Conservation (phyloP, 306 rosid genomes). For the Rosa lucieae region DNA sequence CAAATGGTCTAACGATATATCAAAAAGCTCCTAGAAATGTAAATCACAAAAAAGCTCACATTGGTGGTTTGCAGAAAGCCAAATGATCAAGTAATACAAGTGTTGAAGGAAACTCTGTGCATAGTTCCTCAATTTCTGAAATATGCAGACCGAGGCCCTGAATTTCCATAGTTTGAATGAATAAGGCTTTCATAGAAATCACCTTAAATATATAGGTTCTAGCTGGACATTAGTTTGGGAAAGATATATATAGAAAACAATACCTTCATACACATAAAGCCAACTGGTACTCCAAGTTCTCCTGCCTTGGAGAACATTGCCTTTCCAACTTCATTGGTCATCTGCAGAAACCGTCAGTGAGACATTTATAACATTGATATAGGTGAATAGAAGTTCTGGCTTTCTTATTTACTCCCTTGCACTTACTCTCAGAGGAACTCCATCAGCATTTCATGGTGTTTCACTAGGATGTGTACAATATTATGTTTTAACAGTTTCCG, state of each 20-base stretch:
- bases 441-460: neutral
- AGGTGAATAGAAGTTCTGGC: neutral
- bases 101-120: constrained; percentile 80
- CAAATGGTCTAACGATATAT: neutral
- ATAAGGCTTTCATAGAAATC: neutral
- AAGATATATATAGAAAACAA: neutral
- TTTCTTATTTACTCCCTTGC: neutral
- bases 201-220: neutral
- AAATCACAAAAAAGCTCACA: constrained; percentile 40
- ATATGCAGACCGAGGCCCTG: constrained; percentile 79
- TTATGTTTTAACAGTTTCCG: neutral
- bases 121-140: constrained; percentile 81
- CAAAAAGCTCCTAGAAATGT: neutral
- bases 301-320: constrained; percentile 73
- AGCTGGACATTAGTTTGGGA: neutral
- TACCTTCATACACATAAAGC: constrained; percentile 94
- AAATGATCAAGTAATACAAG: constrained; percentile 77
- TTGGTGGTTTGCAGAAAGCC: constrained; percentile 84
- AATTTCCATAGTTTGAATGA: constrained; percentile 4
- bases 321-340: constrained; percentile 85
- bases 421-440: neutral
- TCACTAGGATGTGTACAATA: neutral
- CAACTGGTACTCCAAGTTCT: constrained; percentile 78
- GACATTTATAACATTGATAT: neutral
- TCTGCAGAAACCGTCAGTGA: constrained; percentile 42